phyloP scores from a whole-genome alignment of 2,329 filamentous ascomycete species.

The Aureobasidium leucospermi region DNA sequence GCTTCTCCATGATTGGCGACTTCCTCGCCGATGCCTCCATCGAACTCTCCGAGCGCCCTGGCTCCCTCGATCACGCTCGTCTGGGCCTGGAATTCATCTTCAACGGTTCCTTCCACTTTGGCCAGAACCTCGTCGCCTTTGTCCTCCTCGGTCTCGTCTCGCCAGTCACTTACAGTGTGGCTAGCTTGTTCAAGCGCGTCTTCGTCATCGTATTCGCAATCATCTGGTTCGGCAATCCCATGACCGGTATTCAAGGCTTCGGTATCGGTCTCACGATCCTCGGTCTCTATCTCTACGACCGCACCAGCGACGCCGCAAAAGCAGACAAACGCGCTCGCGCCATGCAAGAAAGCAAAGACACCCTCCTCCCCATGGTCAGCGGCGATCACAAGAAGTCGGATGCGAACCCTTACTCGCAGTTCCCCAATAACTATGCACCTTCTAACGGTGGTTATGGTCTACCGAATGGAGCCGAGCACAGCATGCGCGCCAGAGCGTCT shows the following conservation, averaged over 20 bases:
- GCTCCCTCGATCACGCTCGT: constrained; percentile 56
- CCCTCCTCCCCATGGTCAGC: constrained; percentile 55
- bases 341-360: constrained; percentile 52
- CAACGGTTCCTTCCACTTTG: constrained; percentile 95
- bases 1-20: constrained; percentile 67
- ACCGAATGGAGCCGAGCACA: constrained; percentile 24
- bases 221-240: constrained; percentile 89
- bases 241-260: constrained; percentile 71
- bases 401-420: constrained; percentile 23
- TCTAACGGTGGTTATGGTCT: background rate
- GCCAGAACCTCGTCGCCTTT: constrained; percentile 92
- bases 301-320: constrained; percentile 80
- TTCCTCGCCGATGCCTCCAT: constrained; percentile 76
- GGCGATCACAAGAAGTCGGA: constrained; percentile 27
- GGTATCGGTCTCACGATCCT: constrained; percentile 86
- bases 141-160: constrained; percentile 86
- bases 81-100: constrained; percentile 81
- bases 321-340: constrained; percentile 69
- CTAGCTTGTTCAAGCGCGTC: constrained; percentile 91
- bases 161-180: constrained; percentile 94
- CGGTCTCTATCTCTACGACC: constrained; percentile 91
- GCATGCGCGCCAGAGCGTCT: constrained; percentile 11
- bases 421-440: background rate
- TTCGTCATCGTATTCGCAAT: constrained; percentile 95
- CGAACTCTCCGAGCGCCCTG: constrained; percentile 67